Base-by-base conservation (phyloP, 192 early-diverging fungal genomes). In the Phycomyces nitens region DNA sequence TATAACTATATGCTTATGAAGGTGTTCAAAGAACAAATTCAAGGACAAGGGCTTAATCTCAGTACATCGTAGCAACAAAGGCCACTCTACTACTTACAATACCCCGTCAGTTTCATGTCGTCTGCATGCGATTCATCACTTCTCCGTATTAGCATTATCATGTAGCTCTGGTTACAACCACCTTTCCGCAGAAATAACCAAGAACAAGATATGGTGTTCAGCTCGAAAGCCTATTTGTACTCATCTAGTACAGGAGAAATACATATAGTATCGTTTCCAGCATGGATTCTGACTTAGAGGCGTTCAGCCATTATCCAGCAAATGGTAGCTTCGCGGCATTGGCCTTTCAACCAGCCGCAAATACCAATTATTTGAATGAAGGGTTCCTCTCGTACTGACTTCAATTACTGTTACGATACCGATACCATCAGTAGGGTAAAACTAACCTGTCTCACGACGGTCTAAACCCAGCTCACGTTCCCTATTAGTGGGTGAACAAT, bases 401-500 rank as follows among this genome's bases (percentile, higher is more conserved):
- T 85, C 68, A 79, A 83, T 88, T 86, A 85, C 86, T 88, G 74
- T 87, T 83, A 81, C 77, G 72, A 84, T 71, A 87, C 82, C 79
- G 70, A 70, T 73, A 85, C 79, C 84, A 88, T 88, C 89, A 92
- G 88, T 90, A 91, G 88, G 88, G 88, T 47, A 92, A 92, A 92
- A 92, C 90, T 91, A 90, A 92, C 90, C 89, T 91, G 88, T 91
- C 90, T 92, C 90, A 91, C 89, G 88, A 91, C 89, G 86, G 89
- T 92, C 89, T 91, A 92, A 89, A 89, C 87, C 88, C 88, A 89
- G 89, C 87, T 90, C 89, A 90, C 88, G 87, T 92, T 89, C 88
- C 44, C 87, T 89, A 86, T 88, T 86, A 82, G 87, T 84, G 88
- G 87, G 86, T 91, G 87, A 89, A 87, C 87, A 89, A 89, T 89